phyloP scores from a whole-genome alignment of 768 basidiomycete species.

The Lactifluus piperatus region DNA sequence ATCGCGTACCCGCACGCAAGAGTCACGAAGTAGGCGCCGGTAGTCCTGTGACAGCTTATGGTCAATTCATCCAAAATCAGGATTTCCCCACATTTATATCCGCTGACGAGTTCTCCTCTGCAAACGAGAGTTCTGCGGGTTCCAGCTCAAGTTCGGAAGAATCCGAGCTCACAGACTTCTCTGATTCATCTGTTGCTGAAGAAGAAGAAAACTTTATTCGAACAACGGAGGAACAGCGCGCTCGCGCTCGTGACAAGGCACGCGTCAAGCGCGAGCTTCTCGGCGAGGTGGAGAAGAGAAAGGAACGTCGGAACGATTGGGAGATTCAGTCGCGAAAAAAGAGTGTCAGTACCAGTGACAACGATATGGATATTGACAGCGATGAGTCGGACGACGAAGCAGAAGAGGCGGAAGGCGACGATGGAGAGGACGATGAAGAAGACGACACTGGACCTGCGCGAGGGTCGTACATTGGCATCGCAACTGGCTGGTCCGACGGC shows the following conservation, averaged over 20 bases:
- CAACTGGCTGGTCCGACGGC: slow-evolving; percentile 71
- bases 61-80: not conserved
- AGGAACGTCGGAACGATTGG: slow-evolving; percentile 21
- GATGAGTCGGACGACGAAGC: slow-evolving; percentile 51
- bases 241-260: slow-evolving; percentile 31
- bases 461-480: slow-evolving; percentile 50
- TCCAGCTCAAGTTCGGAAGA: slow-evolving; percentile 15
- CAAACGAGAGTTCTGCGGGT: slow-evolving; percentile 26
- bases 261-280: slow-evolving; percentile 53
- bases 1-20: slow-evolving; percentile 6
- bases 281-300: slow-evolving; percentile 36
- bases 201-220: slow-evolving; percentile 19
- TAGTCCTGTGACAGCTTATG: not conserved
- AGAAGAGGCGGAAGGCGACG: slow-evolving; percentile 45
- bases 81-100: slow-evolving; percentile 20
- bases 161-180: slow-evolving; percentile 16
- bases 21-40: slow-evolving; percentile 12
- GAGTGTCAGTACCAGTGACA: slow-evolving; percentile 35
- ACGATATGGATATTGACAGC: slow-evolving; percentile 54
- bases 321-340: slow-evolving; percentile 18
- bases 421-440: slow-evolving; percentile 32
- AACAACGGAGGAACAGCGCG: slow-evolving; percentile 15
- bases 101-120: slow-evolving; percentile 21
- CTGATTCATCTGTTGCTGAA: slow-evolving; percentile 17
- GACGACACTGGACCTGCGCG: slow-evolving; percentile 26